These are phyloP conservation scores for Stephania cephalantha DNA, from an alignment of 164 flowering plant genomes.

Conservation along the genomic window DNA sequence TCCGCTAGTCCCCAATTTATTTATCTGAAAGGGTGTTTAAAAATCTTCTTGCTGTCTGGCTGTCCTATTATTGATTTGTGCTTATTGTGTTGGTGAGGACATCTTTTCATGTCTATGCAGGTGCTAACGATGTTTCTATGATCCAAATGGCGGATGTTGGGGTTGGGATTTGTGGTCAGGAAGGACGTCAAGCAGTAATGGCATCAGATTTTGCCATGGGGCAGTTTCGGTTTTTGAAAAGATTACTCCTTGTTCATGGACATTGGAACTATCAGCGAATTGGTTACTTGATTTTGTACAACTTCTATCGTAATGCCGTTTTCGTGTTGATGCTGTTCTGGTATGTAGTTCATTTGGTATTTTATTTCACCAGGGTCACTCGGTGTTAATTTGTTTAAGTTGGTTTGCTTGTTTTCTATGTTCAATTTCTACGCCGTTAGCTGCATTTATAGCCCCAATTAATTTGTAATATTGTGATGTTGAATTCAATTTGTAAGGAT, in stretches of 20 bases:
- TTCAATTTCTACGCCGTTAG: background rate
- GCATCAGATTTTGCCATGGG: conserved; percentile 99
- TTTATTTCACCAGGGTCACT: background rate
- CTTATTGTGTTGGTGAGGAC: background rate
- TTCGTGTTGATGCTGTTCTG: conserved; percentile 92
- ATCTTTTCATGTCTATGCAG: conserved; percentile 26
- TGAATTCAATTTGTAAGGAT: background rate
- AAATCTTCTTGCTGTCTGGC: background rate
- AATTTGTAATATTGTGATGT: conserved; percentile 1
- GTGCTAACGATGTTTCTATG: conserved; percentile 98
- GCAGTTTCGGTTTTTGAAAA: conserved; percentile 77
- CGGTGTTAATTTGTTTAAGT: background rate
- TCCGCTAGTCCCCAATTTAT: too few species aligned
- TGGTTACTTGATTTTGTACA: conserved; percentile 79
- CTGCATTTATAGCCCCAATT: background rate
- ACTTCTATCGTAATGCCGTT: conserved; percentile 92
- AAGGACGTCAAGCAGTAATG: conserved; percentile 98
- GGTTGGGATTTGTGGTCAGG: conserved; percentile 92
- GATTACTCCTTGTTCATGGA: conserved; percentile 84
- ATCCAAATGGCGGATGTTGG: conserved; percentile 99
- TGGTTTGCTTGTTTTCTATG: background rate
- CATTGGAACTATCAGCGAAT: conserved; percentile 94
- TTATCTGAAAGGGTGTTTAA: too few species aligned
- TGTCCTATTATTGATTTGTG: background rate
- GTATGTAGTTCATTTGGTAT: conserved; percentile 30